Evolutionary conservation across 306 rosid genomes (phyloP), one percentile per base, ranked within the genome.

Genomic region (Mimosa bimucronata): DNA sequence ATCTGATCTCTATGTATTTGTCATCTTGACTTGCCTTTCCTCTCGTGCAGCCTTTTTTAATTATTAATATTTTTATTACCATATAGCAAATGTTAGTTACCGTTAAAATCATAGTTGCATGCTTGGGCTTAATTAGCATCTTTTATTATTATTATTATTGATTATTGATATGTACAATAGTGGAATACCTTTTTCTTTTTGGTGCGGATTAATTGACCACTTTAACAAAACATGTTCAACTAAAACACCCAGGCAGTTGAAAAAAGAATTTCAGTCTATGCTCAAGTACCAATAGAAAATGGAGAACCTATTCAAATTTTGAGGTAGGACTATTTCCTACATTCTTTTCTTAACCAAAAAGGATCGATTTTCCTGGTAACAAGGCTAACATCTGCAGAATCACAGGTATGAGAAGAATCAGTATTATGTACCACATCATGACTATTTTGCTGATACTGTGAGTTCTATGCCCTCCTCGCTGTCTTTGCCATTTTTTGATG

Each of bases 301-400:
- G 98, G 98, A 65, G 98, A 94, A 85, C 92, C 91, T 71, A 83
- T 94, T 75, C 98, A 94, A 90, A 89, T 94, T 74, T 79, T 94
- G 80, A 94, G 97, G 98, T 94, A 82, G 90, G 50, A 74, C 72
- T 80, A 30, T 61, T 76, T 72, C 25, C 79, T 65, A 26, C 13
- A 2, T 62, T 30, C 12, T 46, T 74, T 73, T 62, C n/a, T 23
- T 4, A 64, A 12, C 1, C 25, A 26, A 34, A 57, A 60, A 28
- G 16, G 38, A 26, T 11, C 57, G 30, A 55, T 52, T 65, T 76
- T 70, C 55, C 78, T 64, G 77, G 82, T 41, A 79, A 73, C 81
- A 82, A 85, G 72, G 85, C 93, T 94, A 88, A 92, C 94, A 79
- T 88, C 81, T 87, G 84, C 87, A 88, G 94, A 94, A 92, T 94